These are phyloP conservation scores for Candida fluviatilis DNA, from an alignment of 805 yeast genomes.

Conservation along the genomic window DNA sequence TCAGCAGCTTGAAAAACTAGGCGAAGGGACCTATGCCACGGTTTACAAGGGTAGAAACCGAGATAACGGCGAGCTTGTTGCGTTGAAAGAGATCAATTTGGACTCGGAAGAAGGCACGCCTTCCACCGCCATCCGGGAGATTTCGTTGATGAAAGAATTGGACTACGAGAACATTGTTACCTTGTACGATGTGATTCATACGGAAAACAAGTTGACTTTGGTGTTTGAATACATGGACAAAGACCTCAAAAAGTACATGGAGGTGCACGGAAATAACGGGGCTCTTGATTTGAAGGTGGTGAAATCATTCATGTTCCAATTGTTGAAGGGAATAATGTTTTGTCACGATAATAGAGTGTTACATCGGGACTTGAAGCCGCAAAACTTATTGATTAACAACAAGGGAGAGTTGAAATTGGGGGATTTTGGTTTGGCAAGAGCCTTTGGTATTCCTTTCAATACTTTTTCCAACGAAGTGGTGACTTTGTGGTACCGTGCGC, in stretches of 20 bases:
- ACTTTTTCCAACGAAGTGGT: constrained; percentile 97
- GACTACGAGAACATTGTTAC: constrained; percentile 92
- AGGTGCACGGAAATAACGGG: constrained; percentile 69
- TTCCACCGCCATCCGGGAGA: constrained; percentile 95
- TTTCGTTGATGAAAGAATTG: constrained; percentile 90
- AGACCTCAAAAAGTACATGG: constrained; percentile 94
- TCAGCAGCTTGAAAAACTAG: constrained; percentile 72
- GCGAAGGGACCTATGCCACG: constrained; percentile 98
- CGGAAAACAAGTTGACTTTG: constrained; percentile 89
- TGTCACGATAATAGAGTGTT: constrained; percentile 84
- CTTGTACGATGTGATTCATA: constrained; percentile 91
- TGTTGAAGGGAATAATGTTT: constrained; percentile 82
- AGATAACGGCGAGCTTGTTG: constrained; percentile 84
- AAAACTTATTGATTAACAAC: constrained; percentile 79
- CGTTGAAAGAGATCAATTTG: constrained; percentile 87
- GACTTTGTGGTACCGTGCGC: constrained; percentile 97
- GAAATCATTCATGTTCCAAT: constrained; percentile 91
- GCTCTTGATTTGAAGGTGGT: constrained; percentile 71
- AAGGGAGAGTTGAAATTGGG: constrained; percentile 93
- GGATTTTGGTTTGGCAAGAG: constrained; percentile 95
- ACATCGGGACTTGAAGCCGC: constrained; percentile 90
- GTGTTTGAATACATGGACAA: constrained; percentile 93
- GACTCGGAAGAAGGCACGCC: constrained; percentile 99
- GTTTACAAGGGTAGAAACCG: constrained; percentile 91
- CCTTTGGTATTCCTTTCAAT: constrained; percentile 96